These are phyloP conservation scores for Globisporangium echinulatum DNA, from an alignment of 352 stramenopile genomes.

Conservation along the genomic window DNA sequence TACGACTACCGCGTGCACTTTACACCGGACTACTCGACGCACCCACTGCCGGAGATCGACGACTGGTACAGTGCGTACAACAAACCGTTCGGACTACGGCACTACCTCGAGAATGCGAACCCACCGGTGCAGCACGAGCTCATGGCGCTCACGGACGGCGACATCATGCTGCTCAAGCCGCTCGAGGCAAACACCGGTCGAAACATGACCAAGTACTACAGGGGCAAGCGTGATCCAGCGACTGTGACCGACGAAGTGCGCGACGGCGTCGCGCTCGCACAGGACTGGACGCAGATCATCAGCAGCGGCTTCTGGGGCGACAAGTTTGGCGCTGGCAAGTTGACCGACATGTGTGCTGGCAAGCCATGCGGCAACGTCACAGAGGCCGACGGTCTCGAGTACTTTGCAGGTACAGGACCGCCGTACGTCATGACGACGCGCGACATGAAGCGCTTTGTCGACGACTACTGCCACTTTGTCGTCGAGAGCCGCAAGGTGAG, in stretches of 20 bases:
- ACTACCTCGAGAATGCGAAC: slow-evolving; percentile 41
- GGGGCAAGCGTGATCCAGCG: slow-evolving; percentile 18
- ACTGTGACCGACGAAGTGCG: slow-evolving; percentile 34
- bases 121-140: slow-evolving; percentile 31
- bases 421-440: slow-evolving; percentile 53
- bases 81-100: slow-evolving; percentile 42
- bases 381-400: slow-evolving; percentile 28
- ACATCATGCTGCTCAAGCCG: slow-evolving; percentile 15
- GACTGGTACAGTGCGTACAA: slow-evolving; percentile 49
- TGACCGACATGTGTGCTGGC: slow-evolving; percentile 20
- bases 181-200: slow-evolving; percentile 33
- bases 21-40: slow-evolving; percentile 35
- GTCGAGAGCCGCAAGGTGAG: slow-evolving; percentile 30
- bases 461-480: slow-evolving; percentile 50
- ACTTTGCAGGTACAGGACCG: slow-evolving; percentile 38
- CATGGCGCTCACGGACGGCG: slow-evolving; percentile 10
- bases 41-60: slow-evolving; percentile 26
- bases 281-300: slow-evolving; percentile 45
- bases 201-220: slow-evolving; percentile 34
- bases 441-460: slow-evolving; percentile 35
- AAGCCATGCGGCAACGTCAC: slow-evolving; percentile 28
- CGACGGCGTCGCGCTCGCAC: slow-evolving; percentile 35
- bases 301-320: slow-evolving; percentile 28
- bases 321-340: slow-evolving; percentile 1
- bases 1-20: slow-evolving; percentile 50